Evolutionary conservation across 1,284 basidiomycete genomes (phyloP), one percentile per base, ranked within the genome.

Genomic region (Blastosporella zonata): DNA sequence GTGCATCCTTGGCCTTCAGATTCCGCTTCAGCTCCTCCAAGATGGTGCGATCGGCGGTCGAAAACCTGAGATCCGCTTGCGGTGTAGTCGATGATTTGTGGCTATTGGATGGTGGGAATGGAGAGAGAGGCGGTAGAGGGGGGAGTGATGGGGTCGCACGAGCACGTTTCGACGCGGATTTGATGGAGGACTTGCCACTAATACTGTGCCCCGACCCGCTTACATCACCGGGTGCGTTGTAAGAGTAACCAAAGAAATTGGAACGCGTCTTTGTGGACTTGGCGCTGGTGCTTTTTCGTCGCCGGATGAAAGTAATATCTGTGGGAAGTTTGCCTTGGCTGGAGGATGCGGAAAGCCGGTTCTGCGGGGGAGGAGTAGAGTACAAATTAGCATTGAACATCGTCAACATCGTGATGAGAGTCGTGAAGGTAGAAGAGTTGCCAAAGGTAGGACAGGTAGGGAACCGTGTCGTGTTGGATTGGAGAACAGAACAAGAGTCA

Each of bases 1-100:
- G 78, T 6, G 72, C 68, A 27, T 75, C 76, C 34, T 75, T 73
- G 10, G 76, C 79, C 15, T 65, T 65, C 41, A 78, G 71, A 50
- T 71, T 75, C 43, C 70, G 69, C 56, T 74, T 75, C 34, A 81
- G 66, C 55, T 82, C 78, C 50, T 77, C 67, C 8, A 82, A 66
- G 39, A 82, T 82, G 6, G 77, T 74, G 17, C 81, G 73, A 60
- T 83, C 81, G 7, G 77, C 73, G 0, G 80, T 81, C 6, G 78
- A 79, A 61, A 81, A 79, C 42, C 70, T 60, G 48, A 54, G 51
- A 35, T 68, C 59, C 10, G 23, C 33, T 15, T 40, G 46, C 4
- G 46, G 41, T 22, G 29, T 25, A 10, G 21, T 35, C 10, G 34
- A 17, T 6, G 37, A 29, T 35, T 21, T 21, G 17, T 47, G 33